Conservation (phyloP, 129 eudicot species). For the Flaveria ramosissima region DNA sequence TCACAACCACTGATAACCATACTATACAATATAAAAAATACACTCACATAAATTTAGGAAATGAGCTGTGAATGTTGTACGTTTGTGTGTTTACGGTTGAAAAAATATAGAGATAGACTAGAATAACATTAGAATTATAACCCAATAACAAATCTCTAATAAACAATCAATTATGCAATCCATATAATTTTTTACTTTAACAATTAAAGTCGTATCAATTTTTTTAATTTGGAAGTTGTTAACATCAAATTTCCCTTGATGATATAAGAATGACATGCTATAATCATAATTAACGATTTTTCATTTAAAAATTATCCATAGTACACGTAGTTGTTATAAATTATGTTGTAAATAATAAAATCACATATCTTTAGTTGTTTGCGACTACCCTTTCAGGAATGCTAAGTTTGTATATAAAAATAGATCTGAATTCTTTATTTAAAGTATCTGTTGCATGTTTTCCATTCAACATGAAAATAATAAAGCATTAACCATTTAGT, state of each 20-base stretch:
- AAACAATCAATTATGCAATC: neutral
- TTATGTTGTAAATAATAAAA: neutral
- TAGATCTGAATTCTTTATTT: too few species aligned
- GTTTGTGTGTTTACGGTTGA: too few species aligned
- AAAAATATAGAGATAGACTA: too few species aligned
- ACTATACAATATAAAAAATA: too few species aligned
- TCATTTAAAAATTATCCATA: neutral
- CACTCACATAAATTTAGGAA: too few species aligned
- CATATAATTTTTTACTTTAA: neutral
- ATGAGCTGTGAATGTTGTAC: too few species aligned
- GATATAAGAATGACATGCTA: neutral
- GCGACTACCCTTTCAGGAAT: too few species aligned
- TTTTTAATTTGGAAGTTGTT: neutral
- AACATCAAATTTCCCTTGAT: neutral
- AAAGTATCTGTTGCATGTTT: too few species aligned
- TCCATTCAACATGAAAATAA: too few species aligned
- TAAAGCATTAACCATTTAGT: too few species aligned
- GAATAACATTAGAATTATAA: neutral
- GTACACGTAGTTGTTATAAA: neutral
- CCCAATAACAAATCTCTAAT: neutral
- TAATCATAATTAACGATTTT: neutral
- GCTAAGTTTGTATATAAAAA: too few species aligned
- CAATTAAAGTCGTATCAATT: neutral
- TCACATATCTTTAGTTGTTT: neutral
- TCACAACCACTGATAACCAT: too few species aligned